A percentile compares a stretch with the other conserved stretches of the same genome.
Evolutionary conservation across 805 yeast genomes (phyloP).

Genomic region (Cyberlindnera japonica): DNA sequence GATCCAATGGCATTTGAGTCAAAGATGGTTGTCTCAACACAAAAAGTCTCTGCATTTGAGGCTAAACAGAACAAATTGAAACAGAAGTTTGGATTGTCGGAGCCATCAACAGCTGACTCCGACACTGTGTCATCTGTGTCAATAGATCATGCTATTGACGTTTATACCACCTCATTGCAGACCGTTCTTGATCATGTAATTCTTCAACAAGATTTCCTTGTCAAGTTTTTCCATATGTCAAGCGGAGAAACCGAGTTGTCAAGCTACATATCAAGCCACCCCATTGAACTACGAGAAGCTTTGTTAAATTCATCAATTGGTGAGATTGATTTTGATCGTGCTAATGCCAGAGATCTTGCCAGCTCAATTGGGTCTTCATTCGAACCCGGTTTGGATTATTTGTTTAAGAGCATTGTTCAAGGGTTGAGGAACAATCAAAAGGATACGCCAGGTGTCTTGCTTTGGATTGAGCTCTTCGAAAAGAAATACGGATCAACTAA

Average conservation of each 20-base stretch:
- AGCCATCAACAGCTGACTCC: constrained; percentile 9
- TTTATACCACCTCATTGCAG: constrained; percentile 24
- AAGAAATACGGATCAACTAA: constrained; percentile 42
- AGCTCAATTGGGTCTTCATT: constrained; percentile 46
- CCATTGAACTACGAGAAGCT: constrained; percentile 32
- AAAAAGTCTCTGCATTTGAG: constrained; percentile 5
- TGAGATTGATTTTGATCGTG: constrained; percentile 43
- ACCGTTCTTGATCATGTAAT: constrained; percentile 35
- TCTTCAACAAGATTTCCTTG: constrained; percentile 38
- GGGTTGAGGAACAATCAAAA: constrained; percentile 36
- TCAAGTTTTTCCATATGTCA: constrained; percentile 40
- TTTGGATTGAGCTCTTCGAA: constrained; percentile 40
- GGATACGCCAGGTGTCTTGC: constrained; percentile 40
- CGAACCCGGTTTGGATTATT: constrained; percentile 30
- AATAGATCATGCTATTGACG: constrained; percentile 6
- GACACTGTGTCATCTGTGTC: background rate
- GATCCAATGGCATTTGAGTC: constrained; percentile 14
- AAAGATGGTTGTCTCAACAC: background rate
- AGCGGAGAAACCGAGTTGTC: constrained; percentile 30
- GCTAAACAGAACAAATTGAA: constrained; percentile 19
- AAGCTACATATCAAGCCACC: constrained; percentile 29
- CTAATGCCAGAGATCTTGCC: constrained; percentile 44
- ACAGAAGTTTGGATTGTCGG: constrained; percentile 21
- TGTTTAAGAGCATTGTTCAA: constrained; percentile 31
- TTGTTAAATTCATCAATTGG: constrained; percentile 31